phyloP scores from a whole-genome alignment of 164 flowering plant genomes.

The Chimonanthus salicifolius region DNA sequence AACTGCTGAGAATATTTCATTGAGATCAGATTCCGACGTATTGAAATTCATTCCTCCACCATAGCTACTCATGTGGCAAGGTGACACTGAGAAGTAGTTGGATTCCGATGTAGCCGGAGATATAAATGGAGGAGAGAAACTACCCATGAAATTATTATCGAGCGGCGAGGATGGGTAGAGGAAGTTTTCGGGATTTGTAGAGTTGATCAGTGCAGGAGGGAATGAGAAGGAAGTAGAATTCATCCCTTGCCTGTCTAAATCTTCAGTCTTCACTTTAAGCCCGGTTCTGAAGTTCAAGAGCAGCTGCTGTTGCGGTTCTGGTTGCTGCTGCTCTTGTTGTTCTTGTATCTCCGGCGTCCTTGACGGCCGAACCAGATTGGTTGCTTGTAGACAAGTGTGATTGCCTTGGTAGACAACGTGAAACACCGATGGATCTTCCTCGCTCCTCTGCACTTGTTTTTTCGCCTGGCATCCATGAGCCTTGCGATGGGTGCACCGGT shows the following conservation, averaged over 20 bases:
- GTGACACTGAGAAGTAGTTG: slow-evolving; percentile 36
- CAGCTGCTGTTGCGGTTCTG: slow-evolving; percentile 12
- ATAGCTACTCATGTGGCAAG: slow-evolving; percentile 24
- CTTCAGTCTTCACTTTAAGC: slow-evolving; percentile 37
- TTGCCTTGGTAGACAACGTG: slow-evolving; percentile 73
- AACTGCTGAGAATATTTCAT: slow-evolving; percentile 49
- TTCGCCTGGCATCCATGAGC: slow-evolving; percentile 71
- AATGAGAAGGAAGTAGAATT: slow-evolving; percentile 29
- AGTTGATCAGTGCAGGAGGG: slow-evolving; percentile 15
- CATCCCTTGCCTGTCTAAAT: slow-evolving; percentile 26
- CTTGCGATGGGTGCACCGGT: slow-evolving; percentile 77
- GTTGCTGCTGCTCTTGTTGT: slow-evolving; percentile 4
- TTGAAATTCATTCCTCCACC: slow-evolving; percentile 16
- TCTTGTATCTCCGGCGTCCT: slow-evolving; percentile 9
- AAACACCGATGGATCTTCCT: slow-evolving; percentile 62
- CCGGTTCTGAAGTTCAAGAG: slow-evolving; percentile 26
- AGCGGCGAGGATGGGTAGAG: slow-evolving; percentile 17
- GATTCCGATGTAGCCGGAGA: slow-evolving; percentile 66
- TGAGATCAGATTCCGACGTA: slow-evolving; percentile 46
- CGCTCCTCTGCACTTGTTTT: slow-evolving; percentile 93
- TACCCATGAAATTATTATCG: slow-evolving; percentile 21
- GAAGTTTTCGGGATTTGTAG: slow-evolving; percentile 14
- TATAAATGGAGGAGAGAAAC: slow-evolving; percentile 36
- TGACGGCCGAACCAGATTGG: slow-evolving; percentile 8
- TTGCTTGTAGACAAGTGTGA: slow-evolving; percentile 55